A percentile compares a stretch with the other conserved stretches of the same genome.
These are phyloP conservation scores for Austroboletus eburneus DNA, from an alignment of 768 basidiomycete species.

Conservation along the genomic window DNA sequence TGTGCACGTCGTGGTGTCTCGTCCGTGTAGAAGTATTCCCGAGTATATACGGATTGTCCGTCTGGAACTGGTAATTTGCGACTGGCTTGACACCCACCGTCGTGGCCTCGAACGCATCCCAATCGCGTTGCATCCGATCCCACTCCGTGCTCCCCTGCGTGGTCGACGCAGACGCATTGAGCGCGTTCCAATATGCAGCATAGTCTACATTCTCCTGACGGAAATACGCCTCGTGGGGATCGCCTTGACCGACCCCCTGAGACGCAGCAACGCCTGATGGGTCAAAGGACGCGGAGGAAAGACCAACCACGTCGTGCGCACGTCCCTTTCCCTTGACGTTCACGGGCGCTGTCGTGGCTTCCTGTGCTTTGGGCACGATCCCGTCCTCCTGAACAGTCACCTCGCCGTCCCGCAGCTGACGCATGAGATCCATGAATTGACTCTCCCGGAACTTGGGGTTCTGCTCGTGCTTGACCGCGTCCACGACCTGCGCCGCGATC, in stretches of 20 bases:
- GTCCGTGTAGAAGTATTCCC: constrained; percentile 53
- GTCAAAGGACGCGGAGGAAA: background rate
- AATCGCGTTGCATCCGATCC: constrained; percentile 67
- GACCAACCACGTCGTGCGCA: constrained; percentile 27
- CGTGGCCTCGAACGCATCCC: constrained; percentile 81
- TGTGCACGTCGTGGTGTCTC: constrained; percentile 42
- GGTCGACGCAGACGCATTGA: constrained; percentile 25
- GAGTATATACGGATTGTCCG: constrained; percentile 72
- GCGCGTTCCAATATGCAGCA: constrained; percentile 52
- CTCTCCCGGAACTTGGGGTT: constrained; percentile 86
- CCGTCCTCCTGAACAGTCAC: constrained; percentile 75
- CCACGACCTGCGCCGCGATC: constrained; percentile 73
- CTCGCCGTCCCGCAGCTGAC: constrained; percentile 73
- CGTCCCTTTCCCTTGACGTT: constrained; percentile 70
- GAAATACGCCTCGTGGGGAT: constrained; percentile 66
- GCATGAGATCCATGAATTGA: constrained; percentile 83
- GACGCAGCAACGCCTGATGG: too few species aligned
- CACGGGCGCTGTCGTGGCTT: constrained; percentile 7
- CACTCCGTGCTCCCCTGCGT: constrained; percentile 40
- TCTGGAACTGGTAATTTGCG: constrained; percentile 65
- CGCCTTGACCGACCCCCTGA: constrained; percentile 26
- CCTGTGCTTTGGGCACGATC: constrained; percentile 54
- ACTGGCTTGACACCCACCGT: constrained; percentile 56
- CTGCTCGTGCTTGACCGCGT: constrained; percentile 67
- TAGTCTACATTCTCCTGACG: constrained; percentile 68